Base-by-base conservation (phyloP, 2,329 filamentous ascomycete species). In the Hypoxylon sp. region DNA sequence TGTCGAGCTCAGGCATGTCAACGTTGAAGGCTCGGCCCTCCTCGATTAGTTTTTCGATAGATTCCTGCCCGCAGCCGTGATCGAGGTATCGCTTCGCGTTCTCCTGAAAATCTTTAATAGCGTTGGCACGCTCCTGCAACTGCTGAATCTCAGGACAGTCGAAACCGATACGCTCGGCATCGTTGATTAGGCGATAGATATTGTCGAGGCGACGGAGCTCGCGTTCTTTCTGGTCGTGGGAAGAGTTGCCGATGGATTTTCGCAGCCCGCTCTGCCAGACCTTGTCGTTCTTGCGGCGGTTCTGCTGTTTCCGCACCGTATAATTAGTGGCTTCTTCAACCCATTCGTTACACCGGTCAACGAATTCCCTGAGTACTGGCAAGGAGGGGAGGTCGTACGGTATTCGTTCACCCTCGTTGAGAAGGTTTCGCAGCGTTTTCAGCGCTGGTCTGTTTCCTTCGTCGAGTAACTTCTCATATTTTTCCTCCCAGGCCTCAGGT, bases 271-370 rank as follows among this genome's bases (percentile, higher is more conserved):
- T 90, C 68, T 93, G 91, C 88, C 91, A 95, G 46, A 87, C 87
- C 74, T 93, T 95, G 73, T 97, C 94, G 77, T 91, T 97, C 79
- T 98, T 98, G 65, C 94, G 92, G 67, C 95, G 91, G 74, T 96
- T 97, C 79, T 97, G 94, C 80, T 97, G 94, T 81, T 99, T 99
- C 71, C 95, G 91, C 62, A 95, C 94, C 73, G 94, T 97, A 81
- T 96, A 99, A 75, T 91, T 94, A 73, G 92, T 95, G 68, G 95
- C 95, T 80, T 98, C 94, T 73, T 98, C 95, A 67, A 97, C 93
- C 91, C 96, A 97, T 75, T 97, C 93, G 78, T 97, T 96, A 82
- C 95, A 98, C 73, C 92, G 90, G 71, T 97, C 93, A 76, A 99
- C 95, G 80, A 97, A 99, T 69, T 90, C 87, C 79, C 89, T 91